Evolutionary conservation across 2,329 filamentous ascomycete species (phyloP), one percentile per base, ranked within the genome.

Genomic region (Ophiosphaerella herpotricha): DNA sequence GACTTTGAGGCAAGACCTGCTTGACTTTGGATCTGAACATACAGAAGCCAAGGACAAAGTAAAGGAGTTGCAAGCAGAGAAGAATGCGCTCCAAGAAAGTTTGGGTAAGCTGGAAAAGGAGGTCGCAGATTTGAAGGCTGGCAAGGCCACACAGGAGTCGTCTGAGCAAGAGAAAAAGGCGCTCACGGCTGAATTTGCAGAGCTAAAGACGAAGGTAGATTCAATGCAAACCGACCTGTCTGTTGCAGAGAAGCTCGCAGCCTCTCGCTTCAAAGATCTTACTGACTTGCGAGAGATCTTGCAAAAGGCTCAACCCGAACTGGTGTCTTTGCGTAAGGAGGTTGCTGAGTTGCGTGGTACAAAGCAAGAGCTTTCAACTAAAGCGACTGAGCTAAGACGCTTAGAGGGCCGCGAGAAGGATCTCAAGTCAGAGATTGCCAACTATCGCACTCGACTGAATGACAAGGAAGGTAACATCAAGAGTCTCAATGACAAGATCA

Each of bases 241-340:
- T 2, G 91, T 91, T 2, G 88, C 92, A 0, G 87, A 97, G 69
- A 86, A 95, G 72, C 82, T 97, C 11, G 91, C 94, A 0, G 87
- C 95, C 53, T 88, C 84, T 13, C 83, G 94, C 26, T 97, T 91
- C 78, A 96, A 91, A 71, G 92, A 97, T 52, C 77, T 97, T 1
- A 87, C 86, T 0, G 89, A 96, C 24, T 77, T 96, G 39, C 83
- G 87, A 16, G 89, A 93, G 54, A 80, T 92, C 2, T 74, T 97
- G 26, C 87, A 91, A 58, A 95, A 94, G 70, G 83, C 89, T 0
- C 92, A 97, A 66, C 89, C 91, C 0, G 93, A 99, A 73, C 77
- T 97, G 21, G 88, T 87, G 69, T 86, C 78, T 38, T 79, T 97
- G 16, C 85, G 90, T 7, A 85, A 87, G 41, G 92, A 97, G 62